Percentiles rank a stretch among this genome's conserved stretches.
phyloP scores from a whole-genome alignment of 768 basidiomycete genomes.

The Royoungia palumana region DNA sequence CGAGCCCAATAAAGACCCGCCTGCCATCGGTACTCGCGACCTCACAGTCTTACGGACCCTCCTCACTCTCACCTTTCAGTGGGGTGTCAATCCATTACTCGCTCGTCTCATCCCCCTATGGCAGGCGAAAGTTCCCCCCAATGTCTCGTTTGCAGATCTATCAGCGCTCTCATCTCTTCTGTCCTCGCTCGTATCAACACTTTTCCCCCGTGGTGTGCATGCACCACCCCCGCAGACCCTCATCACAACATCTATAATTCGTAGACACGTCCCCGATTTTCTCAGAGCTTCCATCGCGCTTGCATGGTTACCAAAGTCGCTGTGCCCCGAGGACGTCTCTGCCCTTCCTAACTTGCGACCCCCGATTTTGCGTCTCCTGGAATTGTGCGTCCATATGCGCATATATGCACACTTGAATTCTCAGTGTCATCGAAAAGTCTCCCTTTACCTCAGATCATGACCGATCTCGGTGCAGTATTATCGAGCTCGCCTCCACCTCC shows the following conservation, averaged over 20 bases:
- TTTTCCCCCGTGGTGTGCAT: conserved; percentile 54
- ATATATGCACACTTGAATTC: conserved; percentile 6
- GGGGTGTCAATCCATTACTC: conserved; percentile 61
- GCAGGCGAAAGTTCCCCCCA: conserved; percentile 31
- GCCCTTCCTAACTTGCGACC: conserved; percentile 49
- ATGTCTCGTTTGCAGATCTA: conserved; percentile 42
- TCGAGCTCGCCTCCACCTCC: conserved; percentile 41
- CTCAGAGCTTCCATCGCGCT: conserved; percentile 58
- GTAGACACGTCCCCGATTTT: conserved; percentile 57
- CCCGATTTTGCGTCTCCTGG: conserved; percentile 52
- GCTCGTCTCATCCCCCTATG: conserved; percentile 39
- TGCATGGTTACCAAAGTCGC: conserved; percentile 68
- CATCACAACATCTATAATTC: conserved; percentile 55
- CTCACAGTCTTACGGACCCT: conserved; percentile 59
- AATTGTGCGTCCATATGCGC: conserved; percentile 48
- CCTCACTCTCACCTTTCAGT: conserved; percentile 65
- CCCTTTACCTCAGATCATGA: conserved; percentile 62
- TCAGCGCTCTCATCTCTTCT: conserved; percentile 41
- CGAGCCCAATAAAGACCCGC: conserved; percentile 2
- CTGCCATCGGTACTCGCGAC: conserved; percentile 63
- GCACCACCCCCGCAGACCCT: conserved; percentile 52
- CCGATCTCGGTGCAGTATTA: conserved; percentile 59
- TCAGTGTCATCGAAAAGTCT: conserved; percentile 37
- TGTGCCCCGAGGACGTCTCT: conserved; percentile 36
- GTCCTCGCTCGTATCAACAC: conserved; percentile 42